Base-by-base conservation (phyloP, 768 basidiomycete species). In the Cystofilobasidium capitatum region DNA sequence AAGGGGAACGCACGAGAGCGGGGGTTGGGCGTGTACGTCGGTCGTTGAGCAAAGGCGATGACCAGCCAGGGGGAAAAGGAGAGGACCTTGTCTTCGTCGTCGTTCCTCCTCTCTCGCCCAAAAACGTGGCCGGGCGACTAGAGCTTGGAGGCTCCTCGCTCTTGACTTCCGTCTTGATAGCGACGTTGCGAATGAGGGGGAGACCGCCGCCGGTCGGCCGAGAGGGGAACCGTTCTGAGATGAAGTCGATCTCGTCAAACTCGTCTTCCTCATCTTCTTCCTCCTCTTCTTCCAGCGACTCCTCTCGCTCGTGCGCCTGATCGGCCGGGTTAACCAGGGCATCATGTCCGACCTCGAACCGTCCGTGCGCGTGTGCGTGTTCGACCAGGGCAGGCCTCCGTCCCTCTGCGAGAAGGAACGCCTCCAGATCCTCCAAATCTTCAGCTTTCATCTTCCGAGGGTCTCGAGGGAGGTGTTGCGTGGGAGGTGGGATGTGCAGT, bases 191-290 rank as follows among this genome's bases (percentile, higher is more conserved):
- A 31, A 55, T 20, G 49, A 10, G 22, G 49, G 4, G 49, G 8
- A 16, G 20, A 24, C 12, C 17, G 22, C 45, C 12, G 22, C 9
- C 17, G 45, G n/a, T n/a, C n/a, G n/a, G n/a, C n/a, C n/a, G 8
- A 12, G 45, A 17, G 20, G 45, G 8, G 17, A 55, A 55, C 13
- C 2, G 29, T 14, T 55, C 51, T 1, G 51, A 55, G 29, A 55
- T 55, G 51, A 55, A 55, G 31, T 55, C 51, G 51, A 55, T 55
- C 51, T 55, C 51, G 31, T 55, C 51, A 26, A 6, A 55, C 3
- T 29, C 51, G 51, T 10, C 47, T 4, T 55, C 51, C 51, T 31
- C 29, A 6, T 33, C 51, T n/a, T 55, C 40, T 20, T 20, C 51
- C 29, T 55, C 26, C 51, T 33, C 31, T 20, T 4, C 17, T 16